phyloP scores from a whole-genome alignment of 257 asterid species.

The Solanum pimpinellifolium region DNA sequence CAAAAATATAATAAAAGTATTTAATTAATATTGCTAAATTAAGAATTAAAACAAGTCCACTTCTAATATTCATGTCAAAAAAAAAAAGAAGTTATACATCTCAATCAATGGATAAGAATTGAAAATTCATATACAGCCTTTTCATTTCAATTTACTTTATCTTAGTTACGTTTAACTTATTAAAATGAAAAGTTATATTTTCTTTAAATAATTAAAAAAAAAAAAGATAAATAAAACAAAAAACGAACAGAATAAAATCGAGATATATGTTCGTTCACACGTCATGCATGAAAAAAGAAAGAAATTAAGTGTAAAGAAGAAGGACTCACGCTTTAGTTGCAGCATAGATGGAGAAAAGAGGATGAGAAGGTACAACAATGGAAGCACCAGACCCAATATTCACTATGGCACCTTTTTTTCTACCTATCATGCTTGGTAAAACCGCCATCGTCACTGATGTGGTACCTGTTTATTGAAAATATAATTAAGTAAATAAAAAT shows the following conservation, averaged over 20 bases:
- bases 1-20: background rate
- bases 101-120: background rate
- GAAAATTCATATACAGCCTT: background rate
- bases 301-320: background rate
- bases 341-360: constrained; percentile 74
- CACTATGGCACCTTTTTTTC: constrained; percentile 54
- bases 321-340: constrained; percentile 79
- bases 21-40: background rate
- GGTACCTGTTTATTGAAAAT: background rate
- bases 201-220: background rate
- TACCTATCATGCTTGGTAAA: constrained; percentile 36
- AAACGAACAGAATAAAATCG: background rate
- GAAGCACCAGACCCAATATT: constrained; percentile 80
- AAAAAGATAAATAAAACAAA: background rate
- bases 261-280: background rate
- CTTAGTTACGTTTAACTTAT: background rate
- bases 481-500: background rate
- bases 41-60: background rate
- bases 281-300: background rate
- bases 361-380: constrained; percentile 70
- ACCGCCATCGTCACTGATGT: constrained; percentile 41
- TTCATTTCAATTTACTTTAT: background rate
- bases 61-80: background rate
- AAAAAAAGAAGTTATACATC: background rate
- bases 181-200: background rate